These are phyloP conservation scores for Cystobasidium sp. DNA, from an alignment of 1,284 basidiomycete species.

Conservation along the genomic window DNA sequence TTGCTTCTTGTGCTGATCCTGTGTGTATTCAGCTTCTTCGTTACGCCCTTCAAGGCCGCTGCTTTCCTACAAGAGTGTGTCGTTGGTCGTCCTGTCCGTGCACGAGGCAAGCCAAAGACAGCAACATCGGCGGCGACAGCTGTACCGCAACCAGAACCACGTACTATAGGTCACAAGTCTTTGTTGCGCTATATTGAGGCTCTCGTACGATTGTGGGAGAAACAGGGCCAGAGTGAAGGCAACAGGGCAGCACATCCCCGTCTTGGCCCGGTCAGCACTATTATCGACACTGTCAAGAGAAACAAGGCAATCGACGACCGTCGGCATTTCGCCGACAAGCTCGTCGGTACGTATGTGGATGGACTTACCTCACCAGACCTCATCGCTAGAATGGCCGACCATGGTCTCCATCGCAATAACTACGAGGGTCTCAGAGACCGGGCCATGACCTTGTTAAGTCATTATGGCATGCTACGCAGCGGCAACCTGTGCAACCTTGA, in stretches of 20 bases:
- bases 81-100: no score
- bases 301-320: background rate
- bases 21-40: no score
- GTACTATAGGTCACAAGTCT: no score
- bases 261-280: background rate
- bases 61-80: no score
- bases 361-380: background rate
- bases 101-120: no score
- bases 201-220: constrained; percentile 2
- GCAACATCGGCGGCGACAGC: no score
- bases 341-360: constrained; percentile 17
- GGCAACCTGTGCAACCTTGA: constrained; percentile 17
- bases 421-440: constrained; percentile 12
- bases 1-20: no score
- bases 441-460: constrained; percentile 26
- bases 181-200: constrained; percentile 24
- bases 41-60: no score
- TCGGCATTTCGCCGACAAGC: constrained; percentile 18
- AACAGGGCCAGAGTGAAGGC: background rate
- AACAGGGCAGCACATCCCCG: constrained; percentile 15
- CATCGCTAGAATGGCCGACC: background rate
- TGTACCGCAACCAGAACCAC: no score
- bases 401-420: constrained; percentile 5
- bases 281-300: constrained; percentile 17
- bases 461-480: constrained; percentile 29